Base-by-base conservation (phyloP, 2,329 filamentous ascomycete species). In the Verticillium tricorpus region DNA sequence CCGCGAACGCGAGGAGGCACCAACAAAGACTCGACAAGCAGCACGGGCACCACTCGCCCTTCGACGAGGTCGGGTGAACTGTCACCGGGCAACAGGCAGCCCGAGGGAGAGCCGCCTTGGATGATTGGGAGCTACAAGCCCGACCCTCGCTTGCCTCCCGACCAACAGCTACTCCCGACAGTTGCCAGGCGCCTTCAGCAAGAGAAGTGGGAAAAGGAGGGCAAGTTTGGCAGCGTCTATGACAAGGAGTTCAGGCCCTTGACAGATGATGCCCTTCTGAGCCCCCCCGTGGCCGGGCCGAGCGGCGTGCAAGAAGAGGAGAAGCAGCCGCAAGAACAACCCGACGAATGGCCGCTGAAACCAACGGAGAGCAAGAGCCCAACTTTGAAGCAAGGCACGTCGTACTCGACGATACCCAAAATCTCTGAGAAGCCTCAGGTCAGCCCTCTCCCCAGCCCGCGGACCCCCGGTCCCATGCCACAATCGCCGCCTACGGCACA, bases 21-120 rank as follows among this genome's bases (percentile, higher is more conserved):
- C 28, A 74, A 74, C 65, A 82, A 79, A 68, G 76, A 78, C 65
- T 73, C 80, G 64, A 74, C 75, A 60, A 76, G 72, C 65, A 78
- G 69, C 72, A 80, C 76, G 66, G 77, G 69, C 57, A 83, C 80
- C 63, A 87, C 83, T 37, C 82, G 87, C 15, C 88, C 89, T 22
- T 78, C 80, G 3, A 91, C 88, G 1, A 81, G 87, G 63, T 86
- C 85, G 7, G 87, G 87, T 22, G 85, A 85, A 62, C 67, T 82
- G 34, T 74, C 77, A 52, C 69, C 76, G 35, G 68, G 66, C 64
- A 70, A 74, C 82, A 85, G 92, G 71, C 85, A 88, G 52, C 93
- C 93, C 0, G 95, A 98, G 79, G 95, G 95, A 22, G 94, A 98
- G 60, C 93, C 95, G 11, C 95, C 95, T 59, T 99, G 95, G 95